Conservation (phyloP, 192 early-diverging fungal species). For the Umbelopsis ramanniana region DNA sequence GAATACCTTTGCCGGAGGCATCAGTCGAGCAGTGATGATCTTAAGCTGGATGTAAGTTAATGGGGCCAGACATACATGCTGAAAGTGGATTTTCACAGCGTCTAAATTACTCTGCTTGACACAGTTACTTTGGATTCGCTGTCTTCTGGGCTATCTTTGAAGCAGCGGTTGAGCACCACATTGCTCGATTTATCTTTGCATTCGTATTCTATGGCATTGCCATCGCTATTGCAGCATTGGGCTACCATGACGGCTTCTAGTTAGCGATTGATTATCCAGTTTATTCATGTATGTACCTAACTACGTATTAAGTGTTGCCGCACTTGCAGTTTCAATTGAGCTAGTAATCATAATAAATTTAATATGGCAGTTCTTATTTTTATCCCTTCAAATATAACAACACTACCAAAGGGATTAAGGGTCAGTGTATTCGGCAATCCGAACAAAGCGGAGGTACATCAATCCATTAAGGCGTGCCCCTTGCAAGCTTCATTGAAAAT, state of each 20-base stretch:
- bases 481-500: too few species aligned
- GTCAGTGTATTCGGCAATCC: too few species aligned
- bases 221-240: slow-evolving; percentile 8
- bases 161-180: slow-evolving; percentile 20
- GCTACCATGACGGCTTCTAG: slow-evolving; percentile 15
- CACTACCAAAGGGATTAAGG: too few species aligned
- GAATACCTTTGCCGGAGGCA: slow-evolving; percentile 43
- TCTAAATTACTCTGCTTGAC: not conserved
- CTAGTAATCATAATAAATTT: not conserved
- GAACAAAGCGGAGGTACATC: too few species aligned
- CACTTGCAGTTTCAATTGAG: not conserved
- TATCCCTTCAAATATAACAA: too few species aligned
- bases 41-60: slow-evolving; percentile 45
- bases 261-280: not conserved
- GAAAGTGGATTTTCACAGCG: not conserved
- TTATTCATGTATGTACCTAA: not conserved
- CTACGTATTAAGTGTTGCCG: not conserved
- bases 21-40: slow-evolving; percentile 38
- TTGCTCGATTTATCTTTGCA: slow-evolving; percentile 24
- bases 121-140: slow-evolving; percentile 24
- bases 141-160: slow-evolving; percentile 25
- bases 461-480: too few species aligned
- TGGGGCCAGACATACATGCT: not conserved
- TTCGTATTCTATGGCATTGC: slow-evolving; percentile 23
- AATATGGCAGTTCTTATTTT: not conserved